Percentiles rank a stretch among this genome's conserved stretches.
These are phyloP conservation scores for Pythium plurisporium DNA, from an alignment of 352 stramenopile genomes.

Conservation along the genomic window DNA sequence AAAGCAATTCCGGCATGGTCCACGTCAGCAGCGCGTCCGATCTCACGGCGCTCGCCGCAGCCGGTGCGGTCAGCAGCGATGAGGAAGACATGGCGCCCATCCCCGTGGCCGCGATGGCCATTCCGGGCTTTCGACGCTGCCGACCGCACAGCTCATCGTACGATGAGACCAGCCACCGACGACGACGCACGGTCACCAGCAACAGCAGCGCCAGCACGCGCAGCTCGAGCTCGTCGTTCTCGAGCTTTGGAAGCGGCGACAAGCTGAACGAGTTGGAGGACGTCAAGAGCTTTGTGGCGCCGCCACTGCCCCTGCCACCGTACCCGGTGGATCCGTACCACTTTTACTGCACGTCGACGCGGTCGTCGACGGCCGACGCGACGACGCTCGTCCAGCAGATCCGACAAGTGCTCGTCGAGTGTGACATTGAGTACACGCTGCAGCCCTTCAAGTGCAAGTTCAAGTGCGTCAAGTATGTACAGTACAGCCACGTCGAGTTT, in stretches of 20 bases:
- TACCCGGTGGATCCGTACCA: conserved; percentile 83
- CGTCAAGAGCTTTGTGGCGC: conserved; percentile 31
- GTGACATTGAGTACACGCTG: conserved; percentile 64
- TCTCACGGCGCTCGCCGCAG: not conserved
- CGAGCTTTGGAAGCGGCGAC: conserved; percentile 18
- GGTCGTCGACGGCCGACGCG: not conserved
- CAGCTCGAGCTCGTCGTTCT: conserved; percentile 27
- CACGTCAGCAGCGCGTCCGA: not conserved
- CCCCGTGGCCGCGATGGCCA: conserved; percentile 24
- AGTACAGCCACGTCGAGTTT: conserved; percentile 83
- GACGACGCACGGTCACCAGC: conserved; percentile 54
- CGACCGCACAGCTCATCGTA: conserved; percentile 24
- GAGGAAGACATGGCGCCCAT: conserved; percentile 20
- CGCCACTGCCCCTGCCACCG: conserved; percentile 46
- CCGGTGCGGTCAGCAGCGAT: conserved; percentile 13
- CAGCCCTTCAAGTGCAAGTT: conserved; percentile 81
- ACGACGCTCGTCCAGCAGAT: conserved; percentile 43
- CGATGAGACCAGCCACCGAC: conserved; percentile 22
- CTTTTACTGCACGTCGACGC: conserved; percentile 49
- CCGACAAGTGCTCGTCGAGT: conserved; percentile 42
- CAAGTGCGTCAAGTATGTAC: conserved; percentile 82
- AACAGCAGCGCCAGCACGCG: conserved; percentile 66
- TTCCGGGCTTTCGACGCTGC: conserved; percentile 47
- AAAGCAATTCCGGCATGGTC: conserved; percentile 27
- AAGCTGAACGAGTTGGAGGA: conserved; percentile 13